These are phyloP conservation scores for Persicaria tinctoria DNA, from an alignment of 148 eudicot genomes.

Conservation along the genomic window DNA sequence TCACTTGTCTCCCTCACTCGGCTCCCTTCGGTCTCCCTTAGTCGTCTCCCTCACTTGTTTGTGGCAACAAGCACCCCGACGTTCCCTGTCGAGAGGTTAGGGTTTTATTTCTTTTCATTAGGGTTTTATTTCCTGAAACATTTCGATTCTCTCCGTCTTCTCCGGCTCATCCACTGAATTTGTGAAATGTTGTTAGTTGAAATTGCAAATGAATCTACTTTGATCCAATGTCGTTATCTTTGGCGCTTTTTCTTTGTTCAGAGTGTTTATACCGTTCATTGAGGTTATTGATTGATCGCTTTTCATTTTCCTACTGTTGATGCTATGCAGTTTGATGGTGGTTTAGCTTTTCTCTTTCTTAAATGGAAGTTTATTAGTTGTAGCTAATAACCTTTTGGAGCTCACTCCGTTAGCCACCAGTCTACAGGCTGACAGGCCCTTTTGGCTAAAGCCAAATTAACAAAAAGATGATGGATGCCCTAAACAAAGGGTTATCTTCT, in stretches of 20 bases:
- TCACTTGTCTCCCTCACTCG: too few relatives aligned
- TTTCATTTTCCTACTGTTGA: neutral
- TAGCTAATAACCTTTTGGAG: neutral
- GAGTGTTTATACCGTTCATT: neutral
- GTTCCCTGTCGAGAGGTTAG: too few relatives aligned
- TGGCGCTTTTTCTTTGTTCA: slow-evolving; percentile 1
- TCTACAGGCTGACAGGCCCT: neutral
- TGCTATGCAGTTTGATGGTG: neutral
- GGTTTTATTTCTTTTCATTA: too few relatives aligned
- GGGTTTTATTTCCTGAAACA: too few relatives aligned
- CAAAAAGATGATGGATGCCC: neutral
- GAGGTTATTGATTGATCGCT: neutral
- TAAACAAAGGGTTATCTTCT: neutral
- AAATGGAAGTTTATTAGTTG: neutral
- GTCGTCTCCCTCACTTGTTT: too few relatives aligned
- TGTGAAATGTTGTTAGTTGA: too few relatives aligned
- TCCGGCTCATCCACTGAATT: too few relatives aligned
- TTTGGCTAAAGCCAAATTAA: neutral
- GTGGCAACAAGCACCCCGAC: too few relatives aligned
- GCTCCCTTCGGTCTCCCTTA: too few relatives aligned
- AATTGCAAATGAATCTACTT: too few relatives aligned
- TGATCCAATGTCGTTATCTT: neutral
- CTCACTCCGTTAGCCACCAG: neutral
- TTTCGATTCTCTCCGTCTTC: too few relatives aligned
- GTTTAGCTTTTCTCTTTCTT: neutral